Evolutionary conservation across 2,329 filamentous ascomycete genomes (phyloP).

Genomic region (Allantophomopsis lycopodina): DNA sequence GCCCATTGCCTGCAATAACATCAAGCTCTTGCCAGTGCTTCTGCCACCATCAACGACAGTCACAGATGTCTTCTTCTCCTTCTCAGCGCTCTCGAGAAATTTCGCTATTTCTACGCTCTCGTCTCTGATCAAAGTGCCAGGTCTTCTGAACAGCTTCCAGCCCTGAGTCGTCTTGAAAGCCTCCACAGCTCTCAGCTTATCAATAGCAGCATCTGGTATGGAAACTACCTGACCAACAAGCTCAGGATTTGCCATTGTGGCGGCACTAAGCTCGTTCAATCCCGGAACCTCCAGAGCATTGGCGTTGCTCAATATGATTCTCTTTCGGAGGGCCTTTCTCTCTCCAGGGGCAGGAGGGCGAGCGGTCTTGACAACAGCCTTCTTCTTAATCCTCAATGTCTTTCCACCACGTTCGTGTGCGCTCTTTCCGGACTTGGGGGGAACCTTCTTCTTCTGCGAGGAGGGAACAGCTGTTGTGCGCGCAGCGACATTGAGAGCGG

Average conservation of each 20-base stretch:
- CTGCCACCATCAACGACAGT: conserved; percentile 61
- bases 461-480: background rate
- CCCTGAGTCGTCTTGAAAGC: conserved; percentile 85
- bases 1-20: conserved; percentile 71
- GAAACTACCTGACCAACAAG: conserved; percentile 54
- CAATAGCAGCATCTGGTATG: conserved; percentile 56
- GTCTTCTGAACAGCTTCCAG: conserved; percentile 76
- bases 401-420: conserved; percentile 6
- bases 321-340: conserved; percentile 75
- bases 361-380: conserved; percentile 15
- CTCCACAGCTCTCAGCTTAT: conserved; percentile 69
- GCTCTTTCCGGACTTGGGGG: background rate
- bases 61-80: conserved; percentile 39
- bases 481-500: background rate
- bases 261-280: conserved; percentile 43
- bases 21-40: conserved; percentile 73
- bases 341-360: conserved; percentile 61
- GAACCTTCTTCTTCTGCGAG: conserved; percentile 4
- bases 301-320: conserved; percentile 84
- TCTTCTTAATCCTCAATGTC: conserved; percentile 31
- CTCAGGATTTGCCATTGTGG: conserved; percentile 37
- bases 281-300: conserved; percentile 72
- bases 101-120: conserved; percentile 65
- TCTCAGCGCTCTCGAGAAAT: conserved; percentile 42
- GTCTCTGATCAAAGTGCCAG: conserved; percentile 62